Evolutionary conservation across 2,329 filamentous ascomycete genomes (phyloP).

Genomic region (Aquanectria penicillioides): DNA sequence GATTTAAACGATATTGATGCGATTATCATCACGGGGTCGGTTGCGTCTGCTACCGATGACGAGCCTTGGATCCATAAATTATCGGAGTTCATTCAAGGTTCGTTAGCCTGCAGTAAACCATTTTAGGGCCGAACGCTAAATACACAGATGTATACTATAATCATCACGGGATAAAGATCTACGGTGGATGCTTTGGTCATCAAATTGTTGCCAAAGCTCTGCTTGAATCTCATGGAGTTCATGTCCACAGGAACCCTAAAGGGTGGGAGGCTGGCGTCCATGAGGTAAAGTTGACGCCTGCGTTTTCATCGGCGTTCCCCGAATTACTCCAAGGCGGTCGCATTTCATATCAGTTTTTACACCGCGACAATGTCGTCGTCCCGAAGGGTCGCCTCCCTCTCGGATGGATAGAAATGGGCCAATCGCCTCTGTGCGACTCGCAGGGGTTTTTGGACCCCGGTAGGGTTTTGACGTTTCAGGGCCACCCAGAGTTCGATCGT

Average conservation of each 20-base stretch:
- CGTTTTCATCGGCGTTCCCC: background rate
- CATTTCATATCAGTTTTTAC: conserved; percentile 1
- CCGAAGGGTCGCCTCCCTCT: background rate
- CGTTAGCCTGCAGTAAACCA: background rate
- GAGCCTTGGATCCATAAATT: background rate
- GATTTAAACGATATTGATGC: background rate
- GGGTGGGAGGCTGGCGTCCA: background rate
- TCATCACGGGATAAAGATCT: background rate
- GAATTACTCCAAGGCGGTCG: background rate
- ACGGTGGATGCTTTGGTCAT: background rate
- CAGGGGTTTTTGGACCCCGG: background rate
- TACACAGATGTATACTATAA: background rate
- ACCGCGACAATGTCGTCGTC: background rate
- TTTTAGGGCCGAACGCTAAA: background rate
- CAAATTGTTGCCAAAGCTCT: background rate
- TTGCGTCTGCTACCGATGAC: background rate
- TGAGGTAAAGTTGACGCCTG: background rate
- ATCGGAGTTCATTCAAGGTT: background rate
- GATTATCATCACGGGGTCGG: background rate
- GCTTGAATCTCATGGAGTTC: background rate
- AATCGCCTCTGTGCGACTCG: background rate
- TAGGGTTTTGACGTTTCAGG: background rate
- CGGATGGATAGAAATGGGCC: background rate
- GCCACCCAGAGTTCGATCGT: background rate
- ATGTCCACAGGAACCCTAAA: background rate